Evolutionary conservation across 768 basidiomycete species (phyloP), one percentile per base, ranked within the genome.

Genomic region (Collybia sordida): DNA sequence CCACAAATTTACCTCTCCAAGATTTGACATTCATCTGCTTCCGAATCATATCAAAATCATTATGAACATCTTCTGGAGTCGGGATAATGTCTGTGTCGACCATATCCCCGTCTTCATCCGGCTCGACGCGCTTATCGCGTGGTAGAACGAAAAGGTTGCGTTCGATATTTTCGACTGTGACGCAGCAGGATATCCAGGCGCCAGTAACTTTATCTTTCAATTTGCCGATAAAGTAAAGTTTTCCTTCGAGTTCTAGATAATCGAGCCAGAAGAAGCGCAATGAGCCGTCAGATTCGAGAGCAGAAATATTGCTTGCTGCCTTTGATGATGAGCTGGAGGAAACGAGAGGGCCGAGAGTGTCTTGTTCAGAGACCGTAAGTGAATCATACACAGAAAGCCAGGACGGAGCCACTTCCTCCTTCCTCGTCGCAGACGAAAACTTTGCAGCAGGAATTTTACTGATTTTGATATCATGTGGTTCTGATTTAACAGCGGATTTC

Each of bases 231-330:
- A 99, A 88, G 63, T 92, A 88, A 3, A 99, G 73, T 51, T 80
- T 82, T 14, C 94, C 96, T 14, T 88, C 81, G 42, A 82, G 79
- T 63, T 98, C 93, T 27, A 95, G 82, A 60, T 93, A 93, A 63
- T 99, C 97, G 18, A 98, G 74, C 97, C 97, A 99, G 74, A 87
- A 99, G 75, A 99, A 94, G 22, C 80, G 81, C 12, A 98, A 71
- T 3, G 85, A 88, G 1, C 92, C 93, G 55, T 97, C 93, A 3
- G 80, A 70, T 61, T 98, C 92, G 2, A 94, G 75, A 0, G 86
- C 86, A 36, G 79, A 78, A 6, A 83, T 56, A 18, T 74, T 62
- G 62, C 60, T 62, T 42, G 74, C 52, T 43, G 77, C 70, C 40
- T 63, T 54, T 3, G 73, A 57, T 1, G 67, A 58, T 5, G 71